These are phyloP conservation scores for Rhododendron kiyosumense DNA, from an alignment of 148 eudicot genomes.

Conservation along the genomic window DNA sequence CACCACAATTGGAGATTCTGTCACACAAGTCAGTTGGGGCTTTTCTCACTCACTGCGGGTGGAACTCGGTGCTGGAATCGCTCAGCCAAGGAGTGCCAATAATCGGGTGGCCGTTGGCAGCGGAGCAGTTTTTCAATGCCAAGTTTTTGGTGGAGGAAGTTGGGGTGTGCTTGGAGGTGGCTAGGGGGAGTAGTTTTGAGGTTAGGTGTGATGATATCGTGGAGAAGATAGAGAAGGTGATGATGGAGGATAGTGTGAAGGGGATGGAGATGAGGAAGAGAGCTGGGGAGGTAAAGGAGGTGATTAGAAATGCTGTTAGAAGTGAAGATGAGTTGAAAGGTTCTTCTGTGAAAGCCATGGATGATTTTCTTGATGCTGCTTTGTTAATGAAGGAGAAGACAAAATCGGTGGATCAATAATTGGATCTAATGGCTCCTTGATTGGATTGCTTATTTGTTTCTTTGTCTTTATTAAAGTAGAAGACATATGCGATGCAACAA, in stretches of 20 bases:
- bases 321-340: slow-evolving; percentile 32
- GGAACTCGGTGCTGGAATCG: slow-evolving; percentile 60
- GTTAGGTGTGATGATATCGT: slow-evolving; percentile 27
- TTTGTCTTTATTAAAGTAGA: no score
- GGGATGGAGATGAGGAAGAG: slow-evolving; percentile 32
- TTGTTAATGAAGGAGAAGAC: slow-evolving; percentile 14
- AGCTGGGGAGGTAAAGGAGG: slow-evolving; percentile 24
- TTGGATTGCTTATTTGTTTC: no score
- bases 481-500: no score
- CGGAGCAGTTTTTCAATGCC: slow-evolving; percentile 53
- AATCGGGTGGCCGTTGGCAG: slow-evolving; percentile 61
- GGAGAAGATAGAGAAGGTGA: slow-evolving; percentile 41
- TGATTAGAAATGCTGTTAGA: slow-evolving; percentile 31
- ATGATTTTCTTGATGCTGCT: slow-evolving; percentile 38
- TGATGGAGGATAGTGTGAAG: slow-evolving; percentile 26
- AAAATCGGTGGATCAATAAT: neutral
- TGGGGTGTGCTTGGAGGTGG: slow-evolving; percentile 56
- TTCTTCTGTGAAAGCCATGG: slow-evolving; percentile 47
- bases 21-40: slow-evolving; percentile 36
- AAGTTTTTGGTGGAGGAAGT: slow-evolving; percentile 43
- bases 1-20: slow-evolving; percentile 57
- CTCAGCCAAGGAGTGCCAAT: slow-evolving; percentile 45
- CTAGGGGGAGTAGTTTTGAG: slow-evolving; percentile 36
- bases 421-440: no score
- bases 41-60: slow-evolving; percentile 59